Evolutionary conservation across 2,329 filamentous ascomycete genomes (phyloP), one percentile per base, ranked within the genome.

Genomic region (Ramichloridium luteum): DNA sequence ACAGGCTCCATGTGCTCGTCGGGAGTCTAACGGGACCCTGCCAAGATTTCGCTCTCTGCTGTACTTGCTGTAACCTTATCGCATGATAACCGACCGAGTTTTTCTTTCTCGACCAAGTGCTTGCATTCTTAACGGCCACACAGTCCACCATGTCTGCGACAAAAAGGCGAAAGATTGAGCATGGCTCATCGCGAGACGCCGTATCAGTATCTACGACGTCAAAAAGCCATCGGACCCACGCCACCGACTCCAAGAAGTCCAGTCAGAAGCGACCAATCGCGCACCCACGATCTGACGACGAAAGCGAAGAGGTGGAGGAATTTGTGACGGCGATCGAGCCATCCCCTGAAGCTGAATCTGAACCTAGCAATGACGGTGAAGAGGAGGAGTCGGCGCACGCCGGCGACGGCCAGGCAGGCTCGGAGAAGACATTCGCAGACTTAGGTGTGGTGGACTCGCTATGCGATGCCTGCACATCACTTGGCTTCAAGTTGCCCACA

Each of bases 401-500:
- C 11, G 51, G 51, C 48, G 57, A 60, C 50, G 55, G 54, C 41
- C 44, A 44, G 47, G 44, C 47, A 42, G 55, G 50, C 49, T 40
- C 25, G 4, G 43, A 34, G 25, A 78, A 77, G 58, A 74, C 73
- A 0, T 83, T 83, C 49, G 72, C 70, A 33, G 77, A 82, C 18
- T 55, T 82, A 27, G 88, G 88, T 14, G 71, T 96, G 30, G 80
- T 86, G 36, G 83, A 92, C 34, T 72, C 80, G 16, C 68, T 98
- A 32, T 92, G 83, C 60, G 86, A 96, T 54, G 84, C 88, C 30
- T 96, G 88, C 60, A 71, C 72, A 4, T 67, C 72, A 1, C 69
- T 96, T 32, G 80, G 80, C 40, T 98, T 85, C 68, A 92, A 79
- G 49, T 60, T 70, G 16, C 83, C 90, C 0, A 98, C 88, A 2